Base-by-base conservation (phyloP, 495 filamentous ascomycete genomes). In the Aspergillus avenaceus region DNA sequence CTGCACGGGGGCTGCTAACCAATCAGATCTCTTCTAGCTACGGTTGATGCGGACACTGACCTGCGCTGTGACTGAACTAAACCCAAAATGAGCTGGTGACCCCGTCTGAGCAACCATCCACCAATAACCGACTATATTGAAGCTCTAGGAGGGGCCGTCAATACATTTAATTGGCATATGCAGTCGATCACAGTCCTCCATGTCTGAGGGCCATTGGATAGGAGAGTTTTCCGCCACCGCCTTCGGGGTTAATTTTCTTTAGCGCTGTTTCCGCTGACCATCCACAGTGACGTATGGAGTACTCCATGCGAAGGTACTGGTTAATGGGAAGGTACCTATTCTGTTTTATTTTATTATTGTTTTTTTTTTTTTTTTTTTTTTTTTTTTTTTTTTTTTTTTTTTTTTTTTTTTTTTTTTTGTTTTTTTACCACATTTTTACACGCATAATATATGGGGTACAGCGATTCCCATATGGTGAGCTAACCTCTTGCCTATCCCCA, bases 141-240 rank as follows among this genome's bases (percentile, higher is more conserved):
- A 4, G 8, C 24, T 38, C 45, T 25, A 32, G 26, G 26, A 31
- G 50, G 36, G 44, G 25, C 44, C 37, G 23, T 26, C 44, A 16
- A 61, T 57, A 40, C 52, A 61, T 45, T 50, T 50, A 27, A 61
- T 57, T 61, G 58, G 58, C 31, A 12, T 19, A 3, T 28, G 12
- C 3, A 16, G 11, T 9, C 19, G 29, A 40, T 26, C 38, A n/a
- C 5, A 16, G 38, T 41, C 51, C 45, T 36, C 34, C 44, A 41
- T 41, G 45, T 38, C 48, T 49, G 47, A 47, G 41, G n/a, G 21
- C 43, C 16, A 51, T 52, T 55, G 50, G 50, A 38, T 18, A 38
- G 16, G 34, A 52, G 37, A 23, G 50, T n/a, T 22, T n/a, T 52
- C 24, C 38, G 45, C 42, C 50, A 60, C 50, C 50, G 50, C 50